These are phyloP conservation scores for Ophiocordyceps camponoti-leonardi DNA, from an alignment of 2,329 filamentous ascomycete species.

Conservation along the genomic window DNA sequence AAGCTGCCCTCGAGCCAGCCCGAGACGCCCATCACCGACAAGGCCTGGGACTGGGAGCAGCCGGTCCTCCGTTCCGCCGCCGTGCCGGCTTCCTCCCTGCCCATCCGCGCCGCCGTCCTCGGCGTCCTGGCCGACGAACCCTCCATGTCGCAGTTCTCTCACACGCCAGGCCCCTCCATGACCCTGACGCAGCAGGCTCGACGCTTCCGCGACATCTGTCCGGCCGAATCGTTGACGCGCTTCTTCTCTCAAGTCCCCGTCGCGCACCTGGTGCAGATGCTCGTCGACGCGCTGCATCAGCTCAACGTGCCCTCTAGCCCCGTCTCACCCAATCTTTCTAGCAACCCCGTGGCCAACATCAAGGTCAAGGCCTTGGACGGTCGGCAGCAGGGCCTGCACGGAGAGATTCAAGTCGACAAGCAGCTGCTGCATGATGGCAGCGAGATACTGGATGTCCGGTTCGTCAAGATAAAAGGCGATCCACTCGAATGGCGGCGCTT, in stretches of 20 bases:
- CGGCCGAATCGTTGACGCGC: conserved; percentile 68
- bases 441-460: conserved; percentile 68
- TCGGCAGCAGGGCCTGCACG: conserved; percentile 53
- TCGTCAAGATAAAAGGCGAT: conserved; percentile 90
- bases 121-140: conserved; percentile 71
- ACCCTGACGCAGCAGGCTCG: conserved; percentile 79
- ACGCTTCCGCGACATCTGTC: conserved; percentile 80
- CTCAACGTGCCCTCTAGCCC: conserved; percentile 62
- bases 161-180: conserved; percentile 60
- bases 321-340: conserved; percentile 25
- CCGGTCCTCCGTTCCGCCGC: conserved; percentile 40
- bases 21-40: conserved; percentile 56
- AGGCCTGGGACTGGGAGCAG: conserved; percentile 76
- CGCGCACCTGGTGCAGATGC: conserved; percentile 57
- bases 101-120: conserved; percentile 21
- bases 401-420: conserved; percentile 58
- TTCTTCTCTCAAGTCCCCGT: conserved; percentile 78
- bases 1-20: conserved; percentile 71
- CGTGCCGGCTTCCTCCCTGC: conserved; percentile 18
- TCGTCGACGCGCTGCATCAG: conserved; percentile 67
- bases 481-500: conserved; percentile 91
- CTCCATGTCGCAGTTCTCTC: conserved; percentile 70
- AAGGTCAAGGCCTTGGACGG: conserved; percentile 61
- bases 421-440: conserved; percentile 35
- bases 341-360: conserved; percentile 43